A percentile compares a stretch with the other conserved stretches of the same genome.
phyloP scores from a whole-genome alignment of 345 rosid species.

The Toxicodendron radicans region DNA sequence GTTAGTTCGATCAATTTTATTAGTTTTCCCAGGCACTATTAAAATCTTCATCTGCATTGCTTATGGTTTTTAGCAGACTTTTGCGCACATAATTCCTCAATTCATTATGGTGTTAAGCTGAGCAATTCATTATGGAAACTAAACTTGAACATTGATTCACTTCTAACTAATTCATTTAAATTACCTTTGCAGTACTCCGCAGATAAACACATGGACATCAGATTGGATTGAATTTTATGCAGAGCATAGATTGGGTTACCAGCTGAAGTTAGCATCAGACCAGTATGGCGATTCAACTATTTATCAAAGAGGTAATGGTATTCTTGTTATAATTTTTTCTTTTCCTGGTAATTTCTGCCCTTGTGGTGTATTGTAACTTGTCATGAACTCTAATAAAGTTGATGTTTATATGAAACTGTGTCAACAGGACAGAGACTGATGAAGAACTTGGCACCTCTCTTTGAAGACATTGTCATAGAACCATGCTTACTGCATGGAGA shows the following conservation, averaged over 20 bases:
- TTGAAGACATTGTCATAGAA: constrained; percentile 58
- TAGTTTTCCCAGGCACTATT: background rate
- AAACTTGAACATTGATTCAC: background rate
- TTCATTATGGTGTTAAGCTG: background rate
- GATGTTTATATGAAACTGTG: background rate
- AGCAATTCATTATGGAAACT: background rate
- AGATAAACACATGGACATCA: constrained; percentile 85
- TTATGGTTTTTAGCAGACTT: background rate
- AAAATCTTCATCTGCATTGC: background rate
- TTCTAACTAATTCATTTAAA: constrained; percentile 16
- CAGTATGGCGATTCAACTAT: constrained; percentile 73
- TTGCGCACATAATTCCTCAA: background rate
- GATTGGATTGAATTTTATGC: constrained; percentile 91
- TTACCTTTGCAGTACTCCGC: constrained; percentile 65
- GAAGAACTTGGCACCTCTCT: constrained; percentile 72
- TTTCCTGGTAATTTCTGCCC: background rate
- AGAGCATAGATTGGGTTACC: constrained; percentile 82
- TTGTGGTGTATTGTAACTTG: background rate
- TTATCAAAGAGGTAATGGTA: constrained; percentile 63
- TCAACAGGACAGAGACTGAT: constrained; percentile 68
- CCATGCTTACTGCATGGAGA: constrained; percentile 97
- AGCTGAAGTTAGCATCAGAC: constrained; percentile 69
- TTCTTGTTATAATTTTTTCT: constrained; percentile 1
- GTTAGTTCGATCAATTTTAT: constrained; percentile 31
- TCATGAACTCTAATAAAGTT: too few relatives aligned